Conservation (phyloP, 768 basidiomycete genomes). For the Galerina sulciceps region DNA sequence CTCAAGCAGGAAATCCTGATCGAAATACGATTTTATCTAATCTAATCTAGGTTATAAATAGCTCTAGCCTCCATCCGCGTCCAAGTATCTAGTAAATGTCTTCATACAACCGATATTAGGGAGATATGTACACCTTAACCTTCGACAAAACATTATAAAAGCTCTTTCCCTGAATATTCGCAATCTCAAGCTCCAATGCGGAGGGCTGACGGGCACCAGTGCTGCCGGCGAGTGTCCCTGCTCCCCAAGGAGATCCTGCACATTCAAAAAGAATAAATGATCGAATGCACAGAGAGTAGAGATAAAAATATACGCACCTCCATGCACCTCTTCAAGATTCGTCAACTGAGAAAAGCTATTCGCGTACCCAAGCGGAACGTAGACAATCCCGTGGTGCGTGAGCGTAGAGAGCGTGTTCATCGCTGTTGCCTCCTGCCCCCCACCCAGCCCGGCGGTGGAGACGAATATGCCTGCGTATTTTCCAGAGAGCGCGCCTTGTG, state of each 20-base stretch:
- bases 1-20: background rate
- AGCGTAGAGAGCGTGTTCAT: conserved; percentile 54
- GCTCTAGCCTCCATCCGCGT: background rate
- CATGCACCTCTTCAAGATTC: conserved; percentile 57
- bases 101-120: conserved; percentile 3
- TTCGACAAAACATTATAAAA: conserved; percentile 56
- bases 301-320: conserved; percentile 45
- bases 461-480: conserved; percentile 76
- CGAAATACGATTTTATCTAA: background rate
- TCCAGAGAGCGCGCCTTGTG: conserved; percentile 55
- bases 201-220: conserved; percentile 66
- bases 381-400: conserved; percentile 61
- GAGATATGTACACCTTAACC: conserved; percentile 45
- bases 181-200: conserved; percentile 59
- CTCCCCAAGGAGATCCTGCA: conserved; percentile 79
- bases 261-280: background rate
- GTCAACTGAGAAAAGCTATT: conserved; percentile 31
- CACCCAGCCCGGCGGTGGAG: conserved; percentile 66
- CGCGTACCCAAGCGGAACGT: conserved; percentile 43
- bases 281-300: background rate
- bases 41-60: conserved; percentile 1
- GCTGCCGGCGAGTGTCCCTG: conserved; percentile 65
- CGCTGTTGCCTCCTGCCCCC: conserved; percentile 69
- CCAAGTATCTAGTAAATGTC: conserved; percentile 29
- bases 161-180: conserved; percentile 56